Conservation (phyloP, 1,284 basidiomycete genomes). For the Marasmius sp. region DNA sequence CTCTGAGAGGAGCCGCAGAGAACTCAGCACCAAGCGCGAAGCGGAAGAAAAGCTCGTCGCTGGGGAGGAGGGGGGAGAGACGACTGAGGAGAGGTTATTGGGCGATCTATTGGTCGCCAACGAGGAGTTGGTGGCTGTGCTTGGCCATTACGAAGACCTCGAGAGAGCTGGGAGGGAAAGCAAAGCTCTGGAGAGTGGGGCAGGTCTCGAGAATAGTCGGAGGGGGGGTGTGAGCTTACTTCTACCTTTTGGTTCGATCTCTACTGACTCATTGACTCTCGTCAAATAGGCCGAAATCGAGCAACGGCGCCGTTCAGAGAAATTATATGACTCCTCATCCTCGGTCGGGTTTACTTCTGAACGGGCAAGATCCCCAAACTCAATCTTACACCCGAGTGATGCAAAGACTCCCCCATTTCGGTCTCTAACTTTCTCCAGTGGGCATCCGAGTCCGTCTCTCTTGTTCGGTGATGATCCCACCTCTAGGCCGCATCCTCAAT, state of each 20-base stretch:
- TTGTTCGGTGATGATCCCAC: not conserved
- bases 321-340: conserved; percentile 1
- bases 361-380: not conserved
- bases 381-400: not conserved
- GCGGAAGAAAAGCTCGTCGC: conserved; percentile 6
- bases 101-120: conserved; percentile 67
- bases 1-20: conserved; percentile 52
- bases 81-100: conserved; percentile 61
- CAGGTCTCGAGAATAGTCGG: conserved; percentile 50
- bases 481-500: conserved; percentile 18
- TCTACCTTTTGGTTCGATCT: not conserved
- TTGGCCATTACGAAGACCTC: conserved; percentile 59
- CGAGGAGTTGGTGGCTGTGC: conserved; percentile 40
- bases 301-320: not conserved
- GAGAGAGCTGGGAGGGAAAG: conserved; percentile 47
- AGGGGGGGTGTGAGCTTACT: conserved; percentile 47
- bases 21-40: conserved; percentile 17
- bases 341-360: not conserved
- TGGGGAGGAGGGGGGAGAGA: conserved; percentile 33
- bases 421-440: conserved; percentile 18
- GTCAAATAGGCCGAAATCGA: conserved; percentile 26
- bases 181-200: conserved; percentile 60
- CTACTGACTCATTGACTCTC: not conserved
- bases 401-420: conserved; percentile 25
- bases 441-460: not conserved